Conservation (phyloP, 2,329 filamentous ascomycete genomes). For the Colletotrichum gloeosporioides region DNA sequence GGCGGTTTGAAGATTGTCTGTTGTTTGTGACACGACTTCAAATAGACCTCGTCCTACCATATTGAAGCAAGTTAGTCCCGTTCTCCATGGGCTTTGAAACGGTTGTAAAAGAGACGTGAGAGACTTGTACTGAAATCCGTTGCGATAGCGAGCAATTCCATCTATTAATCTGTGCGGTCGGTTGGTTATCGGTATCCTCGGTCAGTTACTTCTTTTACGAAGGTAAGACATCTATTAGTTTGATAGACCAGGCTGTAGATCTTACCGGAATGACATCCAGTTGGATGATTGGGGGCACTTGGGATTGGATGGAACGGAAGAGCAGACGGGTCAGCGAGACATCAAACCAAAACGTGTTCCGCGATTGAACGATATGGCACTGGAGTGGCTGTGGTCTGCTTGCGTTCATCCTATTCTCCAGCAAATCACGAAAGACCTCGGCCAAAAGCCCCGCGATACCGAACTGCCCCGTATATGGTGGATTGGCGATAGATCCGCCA, state of each 20-base stretch:
- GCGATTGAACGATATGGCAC: not conserved
- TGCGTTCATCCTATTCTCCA: not conserved
- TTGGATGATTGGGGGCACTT: not conserved
- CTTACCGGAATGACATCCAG: not conserved
- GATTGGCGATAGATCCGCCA: not conserved
- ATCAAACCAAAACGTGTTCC: not conserved
- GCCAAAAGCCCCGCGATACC: no score
- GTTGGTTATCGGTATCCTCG: not conserved
- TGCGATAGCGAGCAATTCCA: not conserved
- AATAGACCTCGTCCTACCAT: not conserved
- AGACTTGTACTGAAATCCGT: not conserved
- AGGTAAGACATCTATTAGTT: not conserved
- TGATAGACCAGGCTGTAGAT: not conserved
- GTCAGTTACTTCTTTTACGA: not conserved
- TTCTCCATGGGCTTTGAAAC: not conserved
- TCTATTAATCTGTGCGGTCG: not conserved
- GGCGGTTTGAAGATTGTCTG: not conserved
- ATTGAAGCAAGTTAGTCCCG: not conserved
- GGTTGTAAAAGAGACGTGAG: not conserved
- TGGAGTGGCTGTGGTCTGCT: not conserved
- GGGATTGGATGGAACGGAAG: not conserved
- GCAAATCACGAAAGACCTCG: not conserved
- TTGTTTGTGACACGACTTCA: not conserved
- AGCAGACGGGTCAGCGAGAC: not conserved
- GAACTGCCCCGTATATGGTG: not conserved